Base-by-base conservation (phyloP, 257 asterid genomes). In the Nicotiana noctiflora region DNA sequence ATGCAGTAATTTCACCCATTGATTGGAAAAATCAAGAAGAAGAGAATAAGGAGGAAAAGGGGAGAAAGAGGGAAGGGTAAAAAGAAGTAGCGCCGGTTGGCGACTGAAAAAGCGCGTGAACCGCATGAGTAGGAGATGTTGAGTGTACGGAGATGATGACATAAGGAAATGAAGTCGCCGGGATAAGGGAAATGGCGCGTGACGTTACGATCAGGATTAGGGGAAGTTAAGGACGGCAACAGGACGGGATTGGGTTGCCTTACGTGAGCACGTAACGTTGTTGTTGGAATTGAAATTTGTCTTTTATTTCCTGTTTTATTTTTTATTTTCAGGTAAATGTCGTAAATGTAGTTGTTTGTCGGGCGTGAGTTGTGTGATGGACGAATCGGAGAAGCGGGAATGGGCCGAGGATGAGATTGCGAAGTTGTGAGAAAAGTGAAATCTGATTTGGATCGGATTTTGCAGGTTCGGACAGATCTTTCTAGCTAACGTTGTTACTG, bases 1-100 rank as follows among this genome's bases (percentile, higher is more conserved):
- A 81, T 55, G 90, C 92, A 21, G 85, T 87, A 55, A 89, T 82
- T 70, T 90, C 97, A 14, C 88, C 97, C 97, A 91, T 89, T 2
- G 55, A 65, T 66, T 70, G 75, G 65, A 18, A 0, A 49, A 6
- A 11, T 2, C 14, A 23, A 0, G 44, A 18, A 52, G 10, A 32
- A 11, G 31, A 59, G 9, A 75, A 80, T 29, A 8, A 75, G 72
- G 44, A 21, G 75, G 23, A 57, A 57, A 72, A 79, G 77, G 75
- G 31, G 19, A 32, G 52, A 55, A 80, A 44, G 59, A 75, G 80
- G 66, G 64, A 14, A 40, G 74, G 76, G 74, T 65, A 34, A 63
- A 51, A 18, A 31, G 76, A 53, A 67, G 55, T 15, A 79, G 29
- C 84, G 88, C 86, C 88, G 88, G 84, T 75, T 85, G 85, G 84